A percentile compares a stretch with the other conserved stretches of the same genome.
phyloP scores from a whole-genome alignment of 2,329 filamentous ascomycete genomes.

The Thelonectria blattea region DNA sequence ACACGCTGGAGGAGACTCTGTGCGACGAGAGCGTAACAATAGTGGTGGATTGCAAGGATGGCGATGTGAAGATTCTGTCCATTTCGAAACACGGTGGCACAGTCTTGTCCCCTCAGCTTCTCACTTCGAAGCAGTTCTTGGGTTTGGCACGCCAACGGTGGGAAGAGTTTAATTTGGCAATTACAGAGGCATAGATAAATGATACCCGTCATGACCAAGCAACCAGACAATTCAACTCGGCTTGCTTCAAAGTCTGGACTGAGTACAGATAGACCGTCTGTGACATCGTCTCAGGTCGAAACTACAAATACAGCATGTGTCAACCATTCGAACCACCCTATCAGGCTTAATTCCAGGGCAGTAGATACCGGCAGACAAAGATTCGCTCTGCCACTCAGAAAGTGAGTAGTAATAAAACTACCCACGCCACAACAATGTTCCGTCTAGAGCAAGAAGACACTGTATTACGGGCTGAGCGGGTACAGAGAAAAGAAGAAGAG shows the following conservation, averaged over 20 bases:
- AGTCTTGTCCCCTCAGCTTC: constrained; percentile 66
- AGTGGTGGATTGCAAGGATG: constrained; percentile 70
- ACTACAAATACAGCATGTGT: constrained; percentile 57
- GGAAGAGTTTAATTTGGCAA: constrained; percentile 44
- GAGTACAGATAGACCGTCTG: not conserved
- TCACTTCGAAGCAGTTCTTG: constrained; percentile 67
- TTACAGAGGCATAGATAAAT: constrained; percentile 39
- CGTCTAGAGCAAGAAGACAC: constrained; percentile 38
- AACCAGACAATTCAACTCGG: constrained; percentile 4
- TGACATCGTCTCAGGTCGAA: not conserved
- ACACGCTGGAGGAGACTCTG: constrained; percentile 85
- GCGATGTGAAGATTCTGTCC: constrained; percentile 64
- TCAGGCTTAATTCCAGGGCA: constrained; percentile 80
- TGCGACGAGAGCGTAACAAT: constrained; percentile 85
- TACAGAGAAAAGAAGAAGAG: constrained; percentile 36
- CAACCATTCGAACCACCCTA: constrained; percentile 85
- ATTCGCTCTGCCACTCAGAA: constrained; percentile 66
- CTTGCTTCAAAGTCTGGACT: not conserved
- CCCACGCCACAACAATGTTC: constrained; percentile 46
- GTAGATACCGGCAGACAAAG: constrained; percentile 79
- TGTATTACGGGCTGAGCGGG: constrained; percentile 41
- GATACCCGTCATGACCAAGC: constrained; percentile 34
- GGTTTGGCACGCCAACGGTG: constrained; percentile 44
- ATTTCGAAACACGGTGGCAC: constrained; percentile 87
- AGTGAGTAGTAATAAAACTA: constrained; percentile 59